Evolutionary conservation across 768 basidiomycete genomes (phyloP), one percentile per base, ranked within the genome.

Genomic region (Rhodotorula babjevae): DNA sequence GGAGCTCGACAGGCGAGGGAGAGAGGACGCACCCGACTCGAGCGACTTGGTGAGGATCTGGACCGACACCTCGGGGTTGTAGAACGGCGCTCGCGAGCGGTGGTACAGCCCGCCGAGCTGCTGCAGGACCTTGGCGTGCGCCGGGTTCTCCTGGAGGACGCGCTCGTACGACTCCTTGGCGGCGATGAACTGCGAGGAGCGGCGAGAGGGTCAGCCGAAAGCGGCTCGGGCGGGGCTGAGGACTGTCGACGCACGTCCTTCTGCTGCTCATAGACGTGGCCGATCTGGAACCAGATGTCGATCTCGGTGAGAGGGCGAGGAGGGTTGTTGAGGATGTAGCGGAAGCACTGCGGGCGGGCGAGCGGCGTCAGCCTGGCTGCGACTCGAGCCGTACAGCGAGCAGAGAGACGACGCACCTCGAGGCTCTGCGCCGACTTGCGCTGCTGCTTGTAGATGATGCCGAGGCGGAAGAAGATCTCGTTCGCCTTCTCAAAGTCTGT

Each of bases 281-380:
- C 96, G 72, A 99, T 96, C 83, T 99, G 96, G 87, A 98, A 98
- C 93, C 94, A 98, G 75, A 99, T 98, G 77, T 99, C 96, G 67
- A 93, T 91, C 77, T 94, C 91, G 25, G 94, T 95, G 46, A 99
- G 88, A 3, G 96, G 96, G 74, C 88, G 89, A 47, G 95, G 96
- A 7, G 96, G 96, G 79, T 91, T 94, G 73, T 91, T 90, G 65
- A 98, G 88, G 74, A 99, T 98, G 79, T 91, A 91, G 79, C 94
- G 91, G 84, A 98, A 98, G 83, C 96, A 98, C 65, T 85, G 76
- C 2, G 25, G 40, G 15, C 29, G 18, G 9, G 40, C 19, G 21
- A 50, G 8, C 33, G 16, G 63, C 52, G 14, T 25, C 42, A 46
- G 12, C 2, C 9, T 7, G 21, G 29, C 21, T 16, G n/a, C n/a